These are phyloP conservation scores for Phascolomyces articulosus DNA, from an alignment of 371 early-diverging fungal genomes.

Conservation along the genomic window DNA sequence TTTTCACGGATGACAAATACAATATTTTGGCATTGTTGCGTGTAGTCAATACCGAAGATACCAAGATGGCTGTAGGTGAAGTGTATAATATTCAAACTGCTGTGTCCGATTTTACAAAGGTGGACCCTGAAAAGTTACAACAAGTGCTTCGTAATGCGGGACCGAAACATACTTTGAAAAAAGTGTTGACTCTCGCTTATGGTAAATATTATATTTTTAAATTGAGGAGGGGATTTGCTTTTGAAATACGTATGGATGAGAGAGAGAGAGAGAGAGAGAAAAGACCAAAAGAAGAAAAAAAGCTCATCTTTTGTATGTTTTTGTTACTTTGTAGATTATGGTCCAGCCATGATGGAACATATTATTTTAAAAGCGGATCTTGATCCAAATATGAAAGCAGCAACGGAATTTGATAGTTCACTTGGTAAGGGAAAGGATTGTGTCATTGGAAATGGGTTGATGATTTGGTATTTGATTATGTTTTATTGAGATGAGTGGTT, in stretches of 20 bases:
- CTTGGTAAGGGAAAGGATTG: slow-evolving; percentile 32
- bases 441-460: too few species aligned
- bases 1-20: slow-evolving; percentile 90
- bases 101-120: slow-evolving; percentile 62
- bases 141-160: slow-evolving; percentile 59
- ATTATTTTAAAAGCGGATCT: slow-evolving; percentile 73
- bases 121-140: slow-evolving; percentile 59
- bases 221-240: too few species aligned
- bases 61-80: slow-evolving; percentile 81
- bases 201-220: too few species aligned
- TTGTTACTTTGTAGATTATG: slow-evolving; percentile 80
- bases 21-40: slow-evolving; percentile 85
- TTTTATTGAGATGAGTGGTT: too few species aligned
- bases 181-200: slow-evolving; percentile 71
- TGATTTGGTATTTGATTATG: too few species aligned
- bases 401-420: slow-evolving; percentile 56
- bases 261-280: too few species aligned
- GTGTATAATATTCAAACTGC: slow-evolving; percentile 64
- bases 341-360: slow-evolving; percentile 91
- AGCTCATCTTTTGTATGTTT: too few species aligned
- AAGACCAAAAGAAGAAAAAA: too few species aligned
- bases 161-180: slow-evolving; percentile 79
- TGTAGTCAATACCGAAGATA: slow-evolving; percentile 81
- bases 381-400: slow-evolving; percentile 65
- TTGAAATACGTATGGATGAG: too few species aligned